A percentile compares a stretch with the other conserved stretches of the same genome.
Conservation (phyloP, 2,329 filamentous ascomycete species). For the Zasmidium citrigriseum region DNA sequence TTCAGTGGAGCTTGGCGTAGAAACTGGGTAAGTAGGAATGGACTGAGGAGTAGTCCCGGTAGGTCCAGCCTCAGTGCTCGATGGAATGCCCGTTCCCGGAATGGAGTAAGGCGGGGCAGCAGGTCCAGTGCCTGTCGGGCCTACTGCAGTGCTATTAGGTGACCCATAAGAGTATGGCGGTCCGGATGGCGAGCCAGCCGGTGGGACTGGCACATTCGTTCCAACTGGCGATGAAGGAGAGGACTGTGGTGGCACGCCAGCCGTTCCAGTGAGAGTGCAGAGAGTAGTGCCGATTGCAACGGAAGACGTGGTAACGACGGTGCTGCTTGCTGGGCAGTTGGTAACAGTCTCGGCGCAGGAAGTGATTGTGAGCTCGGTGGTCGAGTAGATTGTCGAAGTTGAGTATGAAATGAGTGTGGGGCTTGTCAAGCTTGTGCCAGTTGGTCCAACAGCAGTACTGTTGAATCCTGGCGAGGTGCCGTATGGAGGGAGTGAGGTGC, state of each 20-base stretch:
- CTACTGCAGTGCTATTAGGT: constrained; percentile 7
- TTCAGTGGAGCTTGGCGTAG: background rate
- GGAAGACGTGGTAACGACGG: constrained; percentile 38
- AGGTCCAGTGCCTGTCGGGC: constrained; percentile 10
- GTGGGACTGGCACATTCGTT: constrained; percentile 11
- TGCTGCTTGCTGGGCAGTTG: constrained; percentile 40
- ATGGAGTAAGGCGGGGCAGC: background rate
- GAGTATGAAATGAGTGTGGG: constrained; percentile 29
- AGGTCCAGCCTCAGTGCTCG: constrained; percentile 3
- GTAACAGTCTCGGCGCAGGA: constrained; percentile 43
- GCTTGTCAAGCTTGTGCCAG: constrained; percentile 16
- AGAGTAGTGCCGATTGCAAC: constrained; percentile 42
- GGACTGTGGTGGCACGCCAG: background rate
- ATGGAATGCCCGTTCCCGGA: background rate
- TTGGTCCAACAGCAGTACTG: constrained; percentile 9
- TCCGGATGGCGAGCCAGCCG: background rate
- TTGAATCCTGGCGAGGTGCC: background rate
- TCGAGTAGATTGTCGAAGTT: constrained; percentile 45
- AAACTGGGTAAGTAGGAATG: background rate
- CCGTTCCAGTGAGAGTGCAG: background rate
- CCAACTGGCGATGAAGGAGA: background rate
- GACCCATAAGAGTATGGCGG: constrained; percentile 3
- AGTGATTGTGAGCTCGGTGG: constrained; percentile 45
- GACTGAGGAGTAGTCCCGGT: background rate
- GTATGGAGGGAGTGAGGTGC: background rate